These are phyloP conservation scores for Amorphotheca resinae DNA, from an alignment of 495 filamentous ascomycete species.

Conservation along the genomic window DNA sequence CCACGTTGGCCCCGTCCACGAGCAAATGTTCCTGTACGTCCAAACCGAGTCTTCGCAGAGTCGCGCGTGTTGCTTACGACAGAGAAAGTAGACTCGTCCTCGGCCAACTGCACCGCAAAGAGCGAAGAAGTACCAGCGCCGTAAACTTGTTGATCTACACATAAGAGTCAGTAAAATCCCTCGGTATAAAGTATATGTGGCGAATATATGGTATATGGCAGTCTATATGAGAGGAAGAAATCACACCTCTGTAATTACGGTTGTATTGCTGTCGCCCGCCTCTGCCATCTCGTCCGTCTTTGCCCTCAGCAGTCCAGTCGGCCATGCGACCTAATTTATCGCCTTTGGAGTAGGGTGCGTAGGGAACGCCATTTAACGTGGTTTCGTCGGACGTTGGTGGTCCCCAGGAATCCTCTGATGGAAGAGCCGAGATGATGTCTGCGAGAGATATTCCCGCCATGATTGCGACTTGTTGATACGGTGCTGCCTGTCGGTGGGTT, in stretches of 20 bases:
- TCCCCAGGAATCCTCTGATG: constrained; percentile 66
- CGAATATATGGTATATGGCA: constrained; percentile 10
- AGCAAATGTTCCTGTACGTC: constrained; percentile 75
- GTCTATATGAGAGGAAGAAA: constrained; percentile 11
- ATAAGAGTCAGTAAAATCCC: constrained; percentile 4
- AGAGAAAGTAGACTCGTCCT: constrained; percentile 95
- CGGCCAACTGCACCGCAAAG: constrained; percentile 79
- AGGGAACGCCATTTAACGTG: constrained; percentile 85
- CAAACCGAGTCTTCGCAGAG: constrained; percentile 73
- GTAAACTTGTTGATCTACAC: constrained; percentile 89
- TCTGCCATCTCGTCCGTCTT: constrained; percentile 63
- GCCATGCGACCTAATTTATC: constrained; percentile 99
- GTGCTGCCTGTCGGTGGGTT: background rate
- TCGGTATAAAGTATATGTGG: background rate
- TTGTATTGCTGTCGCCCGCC: constrained; percentile 80
- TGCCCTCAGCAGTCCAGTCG: constrained; percentile 92
- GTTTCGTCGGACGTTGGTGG: constrained; percentile 70
- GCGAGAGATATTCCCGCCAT: constrained; percentile 29
- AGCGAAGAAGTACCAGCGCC: constrained; percentile 77
- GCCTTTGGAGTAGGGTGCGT: constrained; percentile 94
- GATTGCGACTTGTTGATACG: constrained; percentile 7
- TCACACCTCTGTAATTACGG: constrained; percentile 76
- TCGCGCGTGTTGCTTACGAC: constrained; percentile 90
- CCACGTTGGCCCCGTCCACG: constrained; percentile 75
- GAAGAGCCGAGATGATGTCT: constrained; percentile 45